Base-by-base conservation (phyloP, 345 rosid genomes). In the Syzygium aqueum region DNA sequence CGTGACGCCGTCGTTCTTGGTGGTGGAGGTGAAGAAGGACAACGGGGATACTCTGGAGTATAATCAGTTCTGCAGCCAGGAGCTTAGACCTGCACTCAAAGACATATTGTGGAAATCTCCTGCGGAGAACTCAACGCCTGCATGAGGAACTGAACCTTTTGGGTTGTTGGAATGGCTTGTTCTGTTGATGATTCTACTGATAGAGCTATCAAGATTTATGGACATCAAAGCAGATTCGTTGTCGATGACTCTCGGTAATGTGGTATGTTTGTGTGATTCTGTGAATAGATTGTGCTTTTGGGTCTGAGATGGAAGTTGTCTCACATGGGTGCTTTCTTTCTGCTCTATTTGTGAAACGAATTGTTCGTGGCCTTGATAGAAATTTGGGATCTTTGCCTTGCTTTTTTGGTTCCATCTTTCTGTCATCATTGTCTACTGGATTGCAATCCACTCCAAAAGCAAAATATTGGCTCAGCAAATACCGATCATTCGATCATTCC, bases 21-120 rank as follows among this genome's bases (percentile, higher is more conserved):
- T 96, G 53, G 98, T 97, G 91, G 97, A 96, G 89, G 98, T 96
- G 92, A 97, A 94, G 93, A 95, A 97, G 89, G 97, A 96, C 86
- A 91, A 93, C 8, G 98, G 99, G 5, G 99, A 97, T 25, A 96
- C 99, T 0, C 87, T 96, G 21, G 99, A 97, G 90, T 97, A 95
- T 77, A 96, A 97, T 73, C 95, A 94, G 90, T 97, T 97, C 92
- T 97, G 98, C 89, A 93, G 91, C 87, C 91, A 96, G 82, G 95
- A 95, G 88, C 94, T 96, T 49, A 92, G 98, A 90, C 99, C 99
- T 87, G 97, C 98, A 53, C 96, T 97, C 7, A 96, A 96, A 67
- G 98, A 96, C 92, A 95, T 97, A 21, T 88, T 96, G 37, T 96
- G 99, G 98, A 97, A 92, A 25, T 93, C 95, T 2, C 89, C 89